Conservation (phyloP, 805 yeast species). For the Zygoascus tannicola region DNA sequence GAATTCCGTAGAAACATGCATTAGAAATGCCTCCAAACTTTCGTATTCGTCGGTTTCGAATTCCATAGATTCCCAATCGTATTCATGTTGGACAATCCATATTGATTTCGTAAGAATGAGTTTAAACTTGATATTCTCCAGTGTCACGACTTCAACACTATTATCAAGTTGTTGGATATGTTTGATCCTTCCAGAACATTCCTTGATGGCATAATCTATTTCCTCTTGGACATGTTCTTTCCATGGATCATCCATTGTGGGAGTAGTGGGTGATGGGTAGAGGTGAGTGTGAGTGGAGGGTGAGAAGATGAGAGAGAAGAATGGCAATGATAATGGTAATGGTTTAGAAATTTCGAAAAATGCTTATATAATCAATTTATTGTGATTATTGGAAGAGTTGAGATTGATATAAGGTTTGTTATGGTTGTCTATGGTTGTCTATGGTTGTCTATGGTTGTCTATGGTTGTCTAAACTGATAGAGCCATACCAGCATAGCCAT, state of each 20-base stretch:
- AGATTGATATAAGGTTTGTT: no score
- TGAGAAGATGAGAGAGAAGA: no score
- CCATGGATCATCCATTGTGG: background rate
- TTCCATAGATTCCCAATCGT: background rate
- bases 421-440: no score
- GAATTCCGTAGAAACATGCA: constrained; percentile 22
- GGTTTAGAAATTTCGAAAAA: no score
- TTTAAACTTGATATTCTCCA: background rate
- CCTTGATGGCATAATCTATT: background rate
- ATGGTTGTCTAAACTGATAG: no score
- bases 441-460: no score
- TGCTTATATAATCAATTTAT: no score
- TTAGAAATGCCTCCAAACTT: constrained; percentile 25
- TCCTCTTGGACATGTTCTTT: background rate
- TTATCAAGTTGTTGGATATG: background rate
- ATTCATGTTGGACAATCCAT: background rate
- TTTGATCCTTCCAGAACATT: background rate
- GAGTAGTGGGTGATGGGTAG: background rate
- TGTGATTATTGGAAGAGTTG: no score
- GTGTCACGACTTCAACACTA: background rate
- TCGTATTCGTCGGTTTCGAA: constrained; percentile 15
- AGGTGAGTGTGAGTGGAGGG: no score
- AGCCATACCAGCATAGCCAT: no score
- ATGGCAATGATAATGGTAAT: no score
- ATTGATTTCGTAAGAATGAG: background rate